These are phyloP conservation scores for Apophysomyces sp. DNA, from an alignment of 371 early-diverging fungal genomes.

Conservation along the genomic window DNA sequence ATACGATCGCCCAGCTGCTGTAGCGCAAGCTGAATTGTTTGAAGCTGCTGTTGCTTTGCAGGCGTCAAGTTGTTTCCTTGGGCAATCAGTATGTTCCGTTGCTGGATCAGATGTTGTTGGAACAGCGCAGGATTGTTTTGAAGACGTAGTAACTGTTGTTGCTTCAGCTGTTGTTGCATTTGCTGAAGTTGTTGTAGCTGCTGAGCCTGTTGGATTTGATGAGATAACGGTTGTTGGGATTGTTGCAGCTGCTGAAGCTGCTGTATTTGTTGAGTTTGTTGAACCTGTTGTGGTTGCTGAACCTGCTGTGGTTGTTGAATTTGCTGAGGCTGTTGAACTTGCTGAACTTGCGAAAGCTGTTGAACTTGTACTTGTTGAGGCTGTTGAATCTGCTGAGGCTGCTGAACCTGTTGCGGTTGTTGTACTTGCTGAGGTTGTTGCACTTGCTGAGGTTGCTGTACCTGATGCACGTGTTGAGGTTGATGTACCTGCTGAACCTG, in stretches of 20 bases:
- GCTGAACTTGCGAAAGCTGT: neutral
- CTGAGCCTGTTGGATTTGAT: constrained; percentile 5
- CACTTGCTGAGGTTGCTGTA: constrained; percentile 14
- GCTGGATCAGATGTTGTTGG: constrained; percentile 22
- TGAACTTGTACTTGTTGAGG: constrained; percentile 12
- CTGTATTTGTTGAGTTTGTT: constrained; percentile 13
- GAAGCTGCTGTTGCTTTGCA: constrained; percentile 37
- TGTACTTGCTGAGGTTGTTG: constrained; percentile 19
- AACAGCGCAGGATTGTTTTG: constrained; percentile 10
- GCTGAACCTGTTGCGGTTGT: constrained; percentile 14
- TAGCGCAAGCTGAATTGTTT: constrained; percentile 12
- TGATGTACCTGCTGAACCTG: constrained; percentile 12
- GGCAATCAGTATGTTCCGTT: constrained; percentile 16
- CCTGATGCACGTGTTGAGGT: constrained; percentile 5
- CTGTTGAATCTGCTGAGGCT: constrained; percentile 6
- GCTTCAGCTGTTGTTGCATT: constrained; percentile 5
- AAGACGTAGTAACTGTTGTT: constrained; percentile 10
- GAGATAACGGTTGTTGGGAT: neutral
- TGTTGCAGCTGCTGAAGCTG: constrained; percentile 12
- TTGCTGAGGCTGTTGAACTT: constrained; percentile 5
- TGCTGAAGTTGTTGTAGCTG: neutral
- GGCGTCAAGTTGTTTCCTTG: constrained; percentile 12
- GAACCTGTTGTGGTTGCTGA: constrained; percentile 1
- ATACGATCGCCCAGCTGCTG: constrained; percentile 6
- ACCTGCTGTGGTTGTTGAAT: neutral